Conservation (phyloP, 768 basidiomycete species). For the Calocybe cyanea region DNA sequence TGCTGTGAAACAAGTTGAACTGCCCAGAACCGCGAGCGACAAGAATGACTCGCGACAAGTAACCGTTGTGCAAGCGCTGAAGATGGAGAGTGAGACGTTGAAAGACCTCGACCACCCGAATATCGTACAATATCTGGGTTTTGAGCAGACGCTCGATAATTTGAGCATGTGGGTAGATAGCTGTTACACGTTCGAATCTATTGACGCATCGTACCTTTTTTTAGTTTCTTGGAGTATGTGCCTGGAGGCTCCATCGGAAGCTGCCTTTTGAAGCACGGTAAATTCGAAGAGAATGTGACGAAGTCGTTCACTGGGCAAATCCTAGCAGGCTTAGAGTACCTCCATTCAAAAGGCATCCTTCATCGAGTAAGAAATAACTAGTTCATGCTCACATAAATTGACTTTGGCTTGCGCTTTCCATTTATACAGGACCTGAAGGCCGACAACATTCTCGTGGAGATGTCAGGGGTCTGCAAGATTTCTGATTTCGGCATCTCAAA, state of each 20-base stretch:
- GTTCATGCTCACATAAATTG: background rate
- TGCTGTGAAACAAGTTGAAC: slow-evolving; percentile 98
- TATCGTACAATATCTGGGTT: slow-evolving; percentile 96
- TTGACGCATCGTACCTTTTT: slow-evolving; percentile 3
- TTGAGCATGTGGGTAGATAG: slow-evolving; percentile 78
- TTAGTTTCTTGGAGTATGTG: slow-evolving; percentile 96
- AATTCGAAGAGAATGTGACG: slow-evolving; percentile 88
- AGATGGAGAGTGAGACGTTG: slow-evolving; percentile 93
- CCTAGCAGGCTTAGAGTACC: slow-evolving; percentile 84
- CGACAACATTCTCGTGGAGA: slow-evolving; percentile 96
- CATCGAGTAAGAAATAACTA: slow-evolving; percentile 61
- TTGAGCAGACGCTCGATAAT: slow-evolving; percentile 84
- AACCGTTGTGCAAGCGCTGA: slow-evolving; percentile 85
- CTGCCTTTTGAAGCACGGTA: slow-evolving; percentile 86
- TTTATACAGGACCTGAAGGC: slow-evolving; percentile 83
- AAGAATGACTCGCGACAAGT: slow-evolving; percentile 83
- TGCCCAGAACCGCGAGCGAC: slow-evolving; percentile 88
- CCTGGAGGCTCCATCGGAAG: slow-evolving; percentile 95
- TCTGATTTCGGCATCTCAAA: slow-evolving; percentile 99
- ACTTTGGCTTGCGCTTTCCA: slow-evolving; percentile 4
- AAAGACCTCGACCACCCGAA: slow-evolving; percentile 96
- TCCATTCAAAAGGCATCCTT: slow-evolving; percentile 88
- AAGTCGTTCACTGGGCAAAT: slow-evolving; percentile 94
- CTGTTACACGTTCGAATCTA: background rate
- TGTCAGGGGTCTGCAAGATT: slow-evolving; percentile 90